phyloP scores from a whole-genome alignment of 2,329 filamentous ascomycete species.

The Aspergillus versicolor region DNA sequence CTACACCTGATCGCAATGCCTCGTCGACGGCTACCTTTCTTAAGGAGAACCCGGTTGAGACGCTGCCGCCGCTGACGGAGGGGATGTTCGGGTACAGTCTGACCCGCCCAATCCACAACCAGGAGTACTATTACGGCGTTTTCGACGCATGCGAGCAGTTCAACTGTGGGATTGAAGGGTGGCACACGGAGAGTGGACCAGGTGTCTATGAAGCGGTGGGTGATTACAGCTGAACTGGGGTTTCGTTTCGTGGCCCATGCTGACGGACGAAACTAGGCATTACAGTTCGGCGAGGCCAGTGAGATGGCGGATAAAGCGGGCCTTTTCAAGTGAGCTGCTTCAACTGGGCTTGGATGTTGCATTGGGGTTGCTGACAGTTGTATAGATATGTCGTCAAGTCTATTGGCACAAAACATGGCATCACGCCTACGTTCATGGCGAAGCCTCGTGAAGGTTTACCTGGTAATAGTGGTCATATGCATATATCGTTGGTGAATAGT shows the following conservation, averaged over 20 bases:
- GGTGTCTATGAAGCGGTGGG: conserved; percentile 88
- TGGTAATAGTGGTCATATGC: conserved; percentile 94
- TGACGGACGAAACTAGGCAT: conserved; percentile 50
- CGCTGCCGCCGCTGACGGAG: conserved; percentile 79
- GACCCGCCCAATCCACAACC: conserved; percentile 81
- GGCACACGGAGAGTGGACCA: conserved; percentile 92
- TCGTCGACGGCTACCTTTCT: conserved; percentile 74
- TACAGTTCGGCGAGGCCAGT: conserved; percentile 84
- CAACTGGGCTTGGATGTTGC: neutral
- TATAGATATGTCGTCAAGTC: conserved; percentile 79
- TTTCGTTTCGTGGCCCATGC: conserved; percentile 7
- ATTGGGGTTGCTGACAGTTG: conserved; percentile 12
- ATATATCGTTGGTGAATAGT: conserved; percentile 80
- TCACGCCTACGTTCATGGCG: conserved; percentile 98
- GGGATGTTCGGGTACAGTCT: conserved; percentile 96
- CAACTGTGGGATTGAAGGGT: conserved; percentile 80
- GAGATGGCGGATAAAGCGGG: conserved; percentile 90
- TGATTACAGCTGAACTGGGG: conserved; percentile 5
- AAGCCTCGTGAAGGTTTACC: conserved; percentile 89
- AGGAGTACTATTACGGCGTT: conserved; percentile 87
- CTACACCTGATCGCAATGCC: conserved; percentile 65
- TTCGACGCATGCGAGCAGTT: conserved; percentile 79
- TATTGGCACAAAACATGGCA: conserved; percentile 79
- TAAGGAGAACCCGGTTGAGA: conserved; percentile 66
- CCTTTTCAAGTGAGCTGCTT: conserved; percentile 72